Evolutionary conservation across 177 flowering plant genomes (phyloP), one percentile per base, ranked within the genome.

Genomic region (Vitis hybrid): DNA sequence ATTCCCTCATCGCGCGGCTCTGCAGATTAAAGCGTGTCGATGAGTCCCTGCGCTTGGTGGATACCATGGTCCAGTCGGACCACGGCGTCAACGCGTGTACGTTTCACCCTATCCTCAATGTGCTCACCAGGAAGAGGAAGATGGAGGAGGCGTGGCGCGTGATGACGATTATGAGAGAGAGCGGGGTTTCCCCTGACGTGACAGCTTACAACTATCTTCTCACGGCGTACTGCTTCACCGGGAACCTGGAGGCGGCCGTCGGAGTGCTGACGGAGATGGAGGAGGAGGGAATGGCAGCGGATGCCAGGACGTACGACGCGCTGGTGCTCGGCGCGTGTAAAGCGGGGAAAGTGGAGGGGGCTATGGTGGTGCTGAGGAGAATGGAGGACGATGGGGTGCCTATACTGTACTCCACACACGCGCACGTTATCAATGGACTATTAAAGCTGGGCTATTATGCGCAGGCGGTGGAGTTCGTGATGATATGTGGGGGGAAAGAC

Each of bases 281-380:
- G 70, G 81, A 71, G 68, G 86, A 83, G 13, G 83, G 82, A 45
- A 0, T 91, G 71, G 67, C 16, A 62, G 82, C 76, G 16, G 88
- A 87, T 65, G 1, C 83, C 10, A 78, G 83, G 53, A 85, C 94
- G 2, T 88, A 79, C 74, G 97, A 89, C 71, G 90, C 91, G 12
- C 70, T 89, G 77, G 91, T 89, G 34, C n/a, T 89, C 58, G 88
- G 92, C 26, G 86, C 90, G 63, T 86, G 94, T 51, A 83, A 66
- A 69, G 82, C 76, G 13, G 91, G 88, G 79, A 86, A 70, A 39
- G 73, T 87, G 53, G 92, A 85, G 52, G 89, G 79, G 29, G 90
- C 85, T 20, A 1, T 89, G 68, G 73, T 48, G 73, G 7, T 91
- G 54, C 15, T 87, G 78, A 74, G 92, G 82, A 80, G 84, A 77